Evolutionary conservation across 352 stramenopile genomes (phyloP), one percentile per base, ranked within the genome.

Genomic region (Phytophthora idaei): DNA sequence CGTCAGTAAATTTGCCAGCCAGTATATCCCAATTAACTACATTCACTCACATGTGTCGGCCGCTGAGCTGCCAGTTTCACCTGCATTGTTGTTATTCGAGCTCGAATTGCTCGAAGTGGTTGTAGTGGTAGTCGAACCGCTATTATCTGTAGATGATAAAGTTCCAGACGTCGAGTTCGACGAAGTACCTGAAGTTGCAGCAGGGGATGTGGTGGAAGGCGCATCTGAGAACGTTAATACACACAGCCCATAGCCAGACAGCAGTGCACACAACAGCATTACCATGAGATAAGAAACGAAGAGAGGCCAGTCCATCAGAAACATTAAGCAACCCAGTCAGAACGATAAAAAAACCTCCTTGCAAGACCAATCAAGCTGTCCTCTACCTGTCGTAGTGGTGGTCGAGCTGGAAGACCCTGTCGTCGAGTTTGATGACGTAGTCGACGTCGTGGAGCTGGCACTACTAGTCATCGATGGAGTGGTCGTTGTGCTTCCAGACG

Each of bases 211-310:
- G 41, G 67, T 67, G 41, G 56, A 29, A 46, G 68, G 62, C 29
- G 68, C 53, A 59, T 64, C 69, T 76, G 58, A 55, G 54, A 67
- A 52, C 10, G 59, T 69, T 63, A 64, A 67, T 55, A 69, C 29
- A 58, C 44, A 62, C 55, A 61, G 25, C 56, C 41, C 50, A 62
- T 3, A 55, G 28, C 25, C 34, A 53, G 27, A 11, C 42, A 64
- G 50, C 27, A 64, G 28, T 21, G 21, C 21, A 21, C 21, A 21
- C 32, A 65, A 27, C 51, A 49, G 21, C 47, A 65, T 67, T 63
- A 67, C 67, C 61, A 42, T 59, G 9, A 53, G 28, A 52, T 47
- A 28, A 62, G 32, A 56, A 10, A 47, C 7, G 15, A 68, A 37
- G 9, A 41, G 46, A 60, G 10, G 42, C 59, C 6, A 39, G 34